These are phyloP conservation scores for Calonectria hongkongensis DNA, from an alignment of 2,329 filamentous ascomycete species.

Conservation along the genomic window DNA sequence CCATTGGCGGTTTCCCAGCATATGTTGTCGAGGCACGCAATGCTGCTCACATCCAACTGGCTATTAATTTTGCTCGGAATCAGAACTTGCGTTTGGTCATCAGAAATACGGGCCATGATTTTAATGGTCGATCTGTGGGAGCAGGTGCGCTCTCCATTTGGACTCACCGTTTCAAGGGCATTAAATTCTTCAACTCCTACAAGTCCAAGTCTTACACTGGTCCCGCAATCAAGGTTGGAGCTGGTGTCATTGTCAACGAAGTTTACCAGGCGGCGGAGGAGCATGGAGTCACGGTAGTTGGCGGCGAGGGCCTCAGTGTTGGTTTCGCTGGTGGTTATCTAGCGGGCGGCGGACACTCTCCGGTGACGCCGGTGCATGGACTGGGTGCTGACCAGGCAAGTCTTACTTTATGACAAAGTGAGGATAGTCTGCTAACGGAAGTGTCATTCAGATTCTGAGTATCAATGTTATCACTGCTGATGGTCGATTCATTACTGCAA, in stretches of 20 bases:
- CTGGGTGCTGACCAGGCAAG: conserved; percentile 12
- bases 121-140: conserved; percentile 1
- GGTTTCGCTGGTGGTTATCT: conserved; percentile 10
- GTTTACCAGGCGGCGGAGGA: conserved; percentile 12
- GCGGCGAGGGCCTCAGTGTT: conserved; percentile 1
- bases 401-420: too few relatives aligned
- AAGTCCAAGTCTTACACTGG: conserved; percentile 8
- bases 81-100: not conserved
- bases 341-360: conserved; percentile 6
- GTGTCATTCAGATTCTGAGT: not conserved
- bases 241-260: conserved; percentile 9
- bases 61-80: conserved; percentile 9
- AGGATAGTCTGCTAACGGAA: not conserved
- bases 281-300: conserved; percentile 2
- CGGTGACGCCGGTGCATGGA: conserved; percentile 4
- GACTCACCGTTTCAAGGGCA: conserved; percentile 9
- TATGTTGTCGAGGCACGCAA: conserved; percentile 9
- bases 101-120: conserved; percentile 14
- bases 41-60: not conserved
- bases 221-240: conserved; percentile 1
- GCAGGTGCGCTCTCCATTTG: conserved; percentile 13
- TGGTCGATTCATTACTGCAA: not conserved
- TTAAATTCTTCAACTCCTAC: conserved; percentile 8
- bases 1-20: not conserved
- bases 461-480: conserved; percentile 13